Base-by-base conservation (phyloP, 768 basidiomycete species). In the Boletellus ananas region DNA sequence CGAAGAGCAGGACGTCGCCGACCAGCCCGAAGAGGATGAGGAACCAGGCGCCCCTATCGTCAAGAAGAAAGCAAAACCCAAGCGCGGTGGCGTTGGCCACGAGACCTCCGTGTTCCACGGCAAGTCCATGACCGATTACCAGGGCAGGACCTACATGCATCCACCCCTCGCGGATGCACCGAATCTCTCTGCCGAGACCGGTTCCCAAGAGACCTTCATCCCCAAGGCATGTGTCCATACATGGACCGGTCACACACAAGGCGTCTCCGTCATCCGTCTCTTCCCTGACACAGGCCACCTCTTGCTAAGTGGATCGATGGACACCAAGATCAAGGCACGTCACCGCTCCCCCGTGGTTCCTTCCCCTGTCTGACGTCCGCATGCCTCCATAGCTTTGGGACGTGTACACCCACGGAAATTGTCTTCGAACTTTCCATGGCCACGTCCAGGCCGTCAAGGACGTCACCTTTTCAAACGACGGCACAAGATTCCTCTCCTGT, bases 371-470 rank as follows among this genome's bases (percentile, higher is more conserved):
- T 51, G 45, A 56, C 57, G 27, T 37, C 23, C 4, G 25, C 25
- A 10, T n/a, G 6, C 21, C 9, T 55, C 21, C 52, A n/a, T 59
- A 97, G 94, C 79, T 99, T 29, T 99, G 96, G 96, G 96, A 98
- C 62, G 80, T 98, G 3, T 98, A 99, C 64, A 91, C 90, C 38
- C 90, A 95, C 61, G 93, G 94, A 45, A 96, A 97, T 58, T 97
- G 95, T 67, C 72, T 99, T 43, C 81, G 96, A 29, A 98, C 96
- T 0, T 99, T 98, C 77, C 87, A 94, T 68, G 96, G 96, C 3
- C 96, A 99, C 67, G 82, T 85, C 44, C 94, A 96, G 62, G 94
- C 94, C 23, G 93, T 99, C 57, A 96, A 96, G 69, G 96, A 99
- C 56, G 79, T 99, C 53, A 84, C 85, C 9, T 99, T 99, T 69